phyloP scores from a whole-genome alignment of 257 asterid species.

The Cruciata laevipes region DNA sequence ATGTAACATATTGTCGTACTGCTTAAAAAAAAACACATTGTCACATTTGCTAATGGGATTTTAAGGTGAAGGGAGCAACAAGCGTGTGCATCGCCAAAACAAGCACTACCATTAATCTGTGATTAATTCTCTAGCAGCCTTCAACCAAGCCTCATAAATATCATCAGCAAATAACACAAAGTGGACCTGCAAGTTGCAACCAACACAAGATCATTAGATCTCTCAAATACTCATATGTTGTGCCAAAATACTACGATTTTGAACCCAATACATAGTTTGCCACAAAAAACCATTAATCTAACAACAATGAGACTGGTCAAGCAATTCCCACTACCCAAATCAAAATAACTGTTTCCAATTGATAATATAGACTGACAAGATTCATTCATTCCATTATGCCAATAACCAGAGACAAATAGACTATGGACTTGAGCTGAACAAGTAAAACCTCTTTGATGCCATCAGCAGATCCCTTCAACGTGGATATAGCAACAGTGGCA shows the following conservation, averaged over 20 bases:
- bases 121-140: constrained; percentile 54
- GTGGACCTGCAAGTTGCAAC: constrained; percentile 79
- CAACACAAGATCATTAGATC: neutral
- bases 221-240: neutral
- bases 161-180: constrained; percentile 79
- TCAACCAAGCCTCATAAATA: constrained; percentile 67
- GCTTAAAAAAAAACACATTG: no score
- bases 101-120: constrained; percentile 24
- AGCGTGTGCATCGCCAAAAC: neutral
- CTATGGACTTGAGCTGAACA: neutral
- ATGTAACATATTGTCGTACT: neutral
- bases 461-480: constrained; percentile 54
- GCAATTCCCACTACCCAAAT: neutral
- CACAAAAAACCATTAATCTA: neutral
- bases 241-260: neutral
- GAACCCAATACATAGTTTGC: neutral
- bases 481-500: constrained; percentile 80
- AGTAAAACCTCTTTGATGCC: constrained; percentile 68
- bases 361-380: neutral
- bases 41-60: neutral
- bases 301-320: neutral
- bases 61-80: neutral
- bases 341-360: neutral
- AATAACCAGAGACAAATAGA: neutral
- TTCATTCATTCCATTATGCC: neutral